These are phyloP conservation scores for Starmerella potacharoeniae DNA, from an alignment of 805 yeast genomes.

Conservation along the genomic window DNA sequence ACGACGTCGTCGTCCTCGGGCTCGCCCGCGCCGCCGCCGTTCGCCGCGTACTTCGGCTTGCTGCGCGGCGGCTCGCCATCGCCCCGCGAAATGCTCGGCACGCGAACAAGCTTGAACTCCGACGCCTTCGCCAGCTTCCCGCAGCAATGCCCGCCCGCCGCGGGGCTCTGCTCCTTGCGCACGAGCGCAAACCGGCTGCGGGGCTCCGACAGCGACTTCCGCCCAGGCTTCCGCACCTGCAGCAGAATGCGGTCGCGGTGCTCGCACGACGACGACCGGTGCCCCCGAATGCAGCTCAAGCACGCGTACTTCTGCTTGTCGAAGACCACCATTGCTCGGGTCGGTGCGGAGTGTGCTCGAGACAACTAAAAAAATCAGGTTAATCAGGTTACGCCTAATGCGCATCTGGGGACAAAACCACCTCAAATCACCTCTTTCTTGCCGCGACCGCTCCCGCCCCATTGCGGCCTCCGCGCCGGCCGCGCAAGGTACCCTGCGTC, in stretches of 20 bases:
- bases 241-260: conserved; percentile 72
- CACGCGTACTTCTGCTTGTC: conserved; percentile 24
- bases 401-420: neutral
- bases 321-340: conserved; percentile 16
- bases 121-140: conserved; percentile 7
- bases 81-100: neutral
- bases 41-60: neutral
- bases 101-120: conserved; percentile 3
- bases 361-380: neutral
- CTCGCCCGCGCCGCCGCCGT: neutral
- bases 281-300: conserved; percentile 71
- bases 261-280: conserved; percentile 74
- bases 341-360: neutral
- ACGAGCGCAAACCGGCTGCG: conserved; percentile 14
- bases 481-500: no score
- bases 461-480: no score
- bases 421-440: conserved; percentile 1
- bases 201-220: conserved; percentile 35
- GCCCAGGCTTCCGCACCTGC: conserved; percentile 80
- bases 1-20: conserved; percentile 19
- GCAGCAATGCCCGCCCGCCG: neutral
- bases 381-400: neutral
- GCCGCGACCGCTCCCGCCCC: no score
- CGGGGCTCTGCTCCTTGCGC: conserved; percentile 4
- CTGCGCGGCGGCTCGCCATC: neutral